Conservation (phyloP, 768 basidiomycete species). For the Dacryopinax spathularia region DNA sequence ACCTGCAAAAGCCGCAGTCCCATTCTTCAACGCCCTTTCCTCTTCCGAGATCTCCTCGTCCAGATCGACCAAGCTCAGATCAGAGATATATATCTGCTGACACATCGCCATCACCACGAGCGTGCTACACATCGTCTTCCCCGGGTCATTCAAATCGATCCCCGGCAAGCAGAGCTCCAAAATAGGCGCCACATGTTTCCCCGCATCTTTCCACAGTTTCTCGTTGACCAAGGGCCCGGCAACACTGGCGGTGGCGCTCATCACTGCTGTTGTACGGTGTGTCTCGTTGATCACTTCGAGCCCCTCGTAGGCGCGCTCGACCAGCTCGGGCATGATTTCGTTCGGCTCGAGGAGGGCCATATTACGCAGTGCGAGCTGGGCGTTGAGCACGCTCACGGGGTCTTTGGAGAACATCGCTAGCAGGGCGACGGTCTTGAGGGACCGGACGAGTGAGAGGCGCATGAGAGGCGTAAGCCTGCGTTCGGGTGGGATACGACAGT, state of each 20-base stretch:
- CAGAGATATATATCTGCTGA: background rate
- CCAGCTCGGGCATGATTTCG: slow-evolving; percentile 75
- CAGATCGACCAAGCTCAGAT: slow-evolving; percentile 33
- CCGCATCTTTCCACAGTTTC: slow-evolving; percentile 67
- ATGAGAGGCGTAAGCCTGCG: slow-evolving; percentile 70
- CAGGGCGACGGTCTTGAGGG: slow-evolving; percentile 71
- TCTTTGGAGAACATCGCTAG: slow-evolving; percentile 88
- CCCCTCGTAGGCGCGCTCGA: slow-evolving; percentile 82
- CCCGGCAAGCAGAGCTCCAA: slow-evolving; percentile 83
- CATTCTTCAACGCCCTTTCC: slow-evolving; percentile 60
- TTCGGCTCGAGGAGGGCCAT: slow-evolving; percentile 70
- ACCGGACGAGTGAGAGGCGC: slow-evolving; percentile 65
- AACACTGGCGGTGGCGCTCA: slow-evolving; percentile 69
- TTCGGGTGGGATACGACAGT: slow-evolving; percentile 61
- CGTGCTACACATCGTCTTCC: slow-evolving; percentile 14
- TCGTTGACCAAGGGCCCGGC: slow-evolving; percentile 64
- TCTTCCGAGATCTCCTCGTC: slow-evolving; percentile 32
- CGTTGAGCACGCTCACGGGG: slow-evolving; percentile 58
- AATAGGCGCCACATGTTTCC: slow-evolving; percentile 74
- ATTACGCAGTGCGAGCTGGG: slow-evolving; percentile 63
- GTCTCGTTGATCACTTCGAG: slow-evolving; percentile 93
- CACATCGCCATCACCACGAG: background rate
- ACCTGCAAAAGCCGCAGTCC: slow-evolving; percentile 69
- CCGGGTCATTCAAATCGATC: slow-evolving; percentile 45
- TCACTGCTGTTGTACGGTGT: slow-evolving; percentile 79